Evolutionary conservation across 2,329 filamentous ascomycete species (phyloP), one percentile per base, ranked within the genome.

Genomic region (Monilinia fructicola): DNA sequence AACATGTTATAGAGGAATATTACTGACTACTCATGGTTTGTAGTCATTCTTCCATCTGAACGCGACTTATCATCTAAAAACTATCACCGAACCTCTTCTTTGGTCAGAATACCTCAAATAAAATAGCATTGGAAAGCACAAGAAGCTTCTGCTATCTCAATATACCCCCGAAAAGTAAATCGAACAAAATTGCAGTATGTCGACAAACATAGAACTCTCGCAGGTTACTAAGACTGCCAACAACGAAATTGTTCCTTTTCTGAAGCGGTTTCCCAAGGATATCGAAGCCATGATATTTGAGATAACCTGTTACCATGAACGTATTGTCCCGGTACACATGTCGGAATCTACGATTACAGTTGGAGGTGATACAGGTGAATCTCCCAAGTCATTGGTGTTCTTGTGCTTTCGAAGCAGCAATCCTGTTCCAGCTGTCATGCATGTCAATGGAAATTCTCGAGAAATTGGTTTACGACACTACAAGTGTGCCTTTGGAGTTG

Each of bases 301-400:
- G 35, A 38, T 28, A 42, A 14, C 4, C n/a, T 42, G 38, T 28
- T 42, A 42, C 21, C 23, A 56, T 26, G 23, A 56, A 42, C 23
- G 54, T 12, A 6, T 56, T 3, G 14, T 56, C 10, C 38, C 14
- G 7, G 40, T 56, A 16, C 23, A n/a, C 14, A 40, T 42, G 14
- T 26, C 23, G 10, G 4, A 18, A 12, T 21, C 16, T 11, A 21
- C 1, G 1, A 38, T 56, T 26, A 3, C n/a, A 18, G 31, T 3
- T 18, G 38, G 28, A 42, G 28, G 4, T 10, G 7, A 31, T 23
- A 21, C 1, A 5, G 3, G 9, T 16, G 16, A 23, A 56, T n/a
- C 3, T 14, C n/a, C 16, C 2, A 1, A 26, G 1, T 2, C 5
- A 7, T 11, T 7, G n/a, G 1, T 1, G 6, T 6, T 28, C 10